Conservation (phyloP, 768 basidiomycete species). For the Lactifluus subvellereus region DNA sequence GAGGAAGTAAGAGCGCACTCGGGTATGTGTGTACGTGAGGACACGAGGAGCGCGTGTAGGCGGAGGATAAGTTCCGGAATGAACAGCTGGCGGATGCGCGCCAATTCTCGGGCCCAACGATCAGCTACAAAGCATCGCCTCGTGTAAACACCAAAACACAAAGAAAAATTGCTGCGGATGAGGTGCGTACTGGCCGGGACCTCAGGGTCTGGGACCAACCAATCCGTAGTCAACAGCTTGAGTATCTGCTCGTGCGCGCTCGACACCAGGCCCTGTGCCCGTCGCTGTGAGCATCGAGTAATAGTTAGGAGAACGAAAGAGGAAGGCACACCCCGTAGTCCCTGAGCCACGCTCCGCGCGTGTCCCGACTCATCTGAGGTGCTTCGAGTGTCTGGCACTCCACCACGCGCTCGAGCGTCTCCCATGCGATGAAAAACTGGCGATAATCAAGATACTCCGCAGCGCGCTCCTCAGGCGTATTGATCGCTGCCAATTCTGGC, state of each 20-base stretch:
- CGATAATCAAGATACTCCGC: constrained; percentile 75
- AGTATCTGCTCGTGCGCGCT: constrained; percentile 58
- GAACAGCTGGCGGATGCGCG: constrained; percentile 82
- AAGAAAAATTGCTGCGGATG: too few relatives aligned
- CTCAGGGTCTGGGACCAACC: constrained; percentile 59
- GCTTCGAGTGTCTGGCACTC: constrained; percentile 55
- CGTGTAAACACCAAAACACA: neutral
- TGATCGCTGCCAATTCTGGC: constrained; percentile 51
- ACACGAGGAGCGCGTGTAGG: constrained; percentile 65
- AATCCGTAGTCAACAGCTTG: constrained; percentile 70
- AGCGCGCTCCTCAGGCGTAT: constrained; percentile 64
- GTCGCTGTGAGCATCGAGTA: neutral
- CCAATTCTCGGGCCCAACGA: constrained; percentile 57
- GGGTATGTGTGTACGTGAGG: constrained; percentile 57
- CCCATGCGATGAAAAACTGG: constrained; percentile 76
- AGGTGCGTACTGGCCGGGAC: neutral
- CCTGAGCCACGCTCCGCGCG: constrained; percentile 51
- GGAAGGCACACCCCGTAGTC: constrained; percentile 51
- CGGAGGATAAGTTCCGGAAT: constrained; percentile 87
- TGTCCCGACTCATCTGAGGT: constrained; percentile 53
- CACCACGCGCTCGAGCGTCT: constrained; percentile 52
- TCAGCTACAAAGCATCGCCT: constrained; percentile 34
- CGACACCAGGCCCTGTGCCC: constrained; percentile 50
- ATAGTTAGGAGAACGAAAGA: neutral
- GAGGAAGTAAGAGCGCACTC: constrained; percentile 44